Base-by-base conservation (phyloP, 2,329 filamentous ascomycete species). In the Xylariales sp. region DNA sequence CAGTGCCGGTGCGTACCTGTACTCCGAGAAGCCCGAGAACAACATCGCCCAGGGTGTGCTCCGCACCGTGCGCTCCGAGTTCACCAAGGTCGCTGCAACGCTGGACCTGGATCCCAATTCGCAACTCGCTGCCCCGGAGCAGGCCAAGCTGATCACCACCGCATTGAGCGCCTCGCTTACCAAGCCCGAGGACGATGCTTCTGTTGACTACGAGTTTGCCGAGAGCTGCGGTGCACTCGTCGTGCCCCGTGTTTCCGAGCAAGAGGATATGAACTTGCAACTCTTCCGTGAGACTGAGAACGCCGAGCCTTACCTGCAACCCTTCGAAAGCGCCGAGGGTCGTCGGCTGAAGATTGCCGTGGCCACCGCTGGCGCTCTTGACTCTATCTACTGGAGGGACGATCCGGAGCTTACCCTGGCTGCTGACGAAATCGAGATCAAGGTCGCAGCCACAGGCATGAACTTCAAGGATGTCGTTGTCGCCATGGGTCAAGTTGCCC, bases 371-470 rank as follows among this genome's bases (percentile, higher is more conserved):
- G 37, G 40, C 3, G 42, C 40, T 5, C 37, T 48, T n/a, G 46
- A 48, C 20, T 29, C 33, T 4, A 33, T 52, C 15, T 45, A 43
- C 18, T 52, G 50, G 14, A 27, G 16, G 12, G 28, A 38, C 21
- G 43, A 45, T 17, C 48, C 49, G 10, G 29, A 25, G 13, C 10
- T 18, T 6, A 11, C 11, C 5, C 17, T 65, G 53, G 19, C 52
- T 42, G 3, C 54, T 59, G 39, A 65, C 50, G 52, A 55, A 63
- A 48, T 59, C 8, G 55, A 57, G 40, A 48, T 59, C 29, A 45
- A 46, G 14, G 48, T 57, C 13, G 40, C 46, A n/a, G 56, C 54
- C 8, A 44, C 54, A 11, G 50, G 52, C 3, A 48, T 57, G 28
- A 56, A 57, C 29, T 54, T 56, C 38, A 46, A 52, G 28, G 56